Evolutionary conservation across 805 yeast genomes (phyloP).

Genomic region (Lipomyces spencermartinsiae): DNA sequence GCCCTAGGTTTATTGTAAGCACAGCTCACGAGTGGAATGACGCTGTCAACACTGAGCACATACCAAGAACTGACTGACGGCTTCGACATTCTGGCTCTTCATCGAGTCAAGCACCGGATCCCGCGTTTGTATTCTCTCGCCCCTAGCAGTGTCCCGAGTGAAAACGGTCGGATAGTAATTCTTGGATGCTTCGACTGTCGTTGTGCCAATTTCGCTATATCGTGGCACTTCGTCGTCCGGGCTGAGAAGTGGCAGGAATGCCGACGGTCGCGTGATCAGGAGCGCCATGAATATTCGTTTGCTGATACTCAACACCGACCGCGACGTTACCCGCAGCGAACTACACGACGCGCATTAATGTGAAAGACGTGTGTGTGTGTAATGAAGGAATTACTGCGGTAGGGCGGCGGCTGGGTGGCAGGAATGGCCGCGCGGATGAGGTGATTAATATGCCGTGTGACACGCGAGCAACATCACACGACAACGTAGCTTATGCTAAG

Average conservation of each 20-base stretch:
- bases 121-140: neutral
- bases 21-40: neutral
- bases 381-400: neutral
- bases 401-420: neutral
- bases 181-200: neutral
- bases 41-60: neutral
- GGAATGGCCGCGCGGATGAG: neutral
- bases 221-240: neutral
- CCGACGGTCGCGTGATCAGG: slow-evolving; percentile 4
- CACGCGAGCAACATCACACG: neutral
- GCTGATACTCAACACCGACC: neutral
- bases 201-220: neutral
- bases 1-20: slow-evolving; percentile 7
- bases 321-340: neutral
- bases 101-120: neutral
- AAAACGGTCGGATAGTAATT: neutral
- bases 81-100: slow-evolving; percentile 1
- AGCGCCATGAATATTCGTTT: neutral
- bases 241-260: neutral
- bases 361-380: neutral
- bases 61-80: slow-evolving; percentile 5
- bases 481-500: neutral
- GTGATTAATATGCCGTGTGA: no score
- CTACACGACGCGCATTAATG: neutral
- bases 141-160: neutral